Evolutionary conservation across 2,329 filamentous ascomycete species (phyloP), one percentile per base, ranked within the genome.

Genomic region (Fusarium concolor): DNA sequence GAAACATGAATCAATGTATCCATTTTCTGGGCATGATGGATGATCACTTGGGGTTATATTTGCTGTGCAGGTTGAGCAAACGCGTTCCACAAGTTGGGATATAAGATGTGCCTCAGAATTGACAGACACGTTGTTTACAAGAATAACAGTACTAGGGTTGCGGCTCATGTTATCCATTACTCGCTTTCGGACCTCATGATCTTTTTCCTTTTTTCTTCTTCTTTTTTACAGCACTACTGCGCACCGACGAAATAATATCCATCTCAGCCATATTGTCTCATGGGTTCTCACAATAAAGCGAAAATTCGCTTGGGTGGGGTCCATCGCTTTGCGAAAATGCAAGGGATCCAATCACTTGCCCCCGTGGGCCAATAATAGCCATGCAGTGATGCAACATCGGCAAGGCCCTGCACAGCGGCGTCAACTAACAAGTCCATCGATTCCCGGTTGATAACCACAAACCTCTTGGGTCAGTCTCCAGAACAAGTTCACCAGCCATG

Each of bases 291-390:
- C 44, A 51, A 42, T 51, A 42, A 52, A 64, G 51, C 51, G 37
- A 56, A 51, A 49, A 56, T 51, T 37, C 46, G n/a, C 41, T 52
- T 39, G 61, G 54, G 45, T 31, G 44, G 35, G 28, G 10, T 9
- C 28, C 28, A 10, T 9, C 3, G 20, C 52, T 47, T 43, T 41
- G 28, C 33, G 51, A 52, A 69, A 69, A 49, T 33, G 51, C 46
- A 46, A 66, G 61, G 51, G 37, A 56, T 63, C 66, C 66, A 69
- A 69, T 69, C 66, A 70, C 46, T 63, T 28, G 41, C 28, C 56
- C 66, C 24, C 66, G 66, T 69, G 66, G 62, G 61, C 51, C 62
- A 53, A 53, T 50, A 43, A 68, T 35, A 47, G 45, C 53, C 47
- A 29, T 56, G 37, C 45, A 57, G n/a, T n/a, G n/a, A n/a, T n/a